phyloP scores from a whole-genome alignment of 2,329 filamentous ascomycete species.

The Trichoderma harzianum region DNA sequence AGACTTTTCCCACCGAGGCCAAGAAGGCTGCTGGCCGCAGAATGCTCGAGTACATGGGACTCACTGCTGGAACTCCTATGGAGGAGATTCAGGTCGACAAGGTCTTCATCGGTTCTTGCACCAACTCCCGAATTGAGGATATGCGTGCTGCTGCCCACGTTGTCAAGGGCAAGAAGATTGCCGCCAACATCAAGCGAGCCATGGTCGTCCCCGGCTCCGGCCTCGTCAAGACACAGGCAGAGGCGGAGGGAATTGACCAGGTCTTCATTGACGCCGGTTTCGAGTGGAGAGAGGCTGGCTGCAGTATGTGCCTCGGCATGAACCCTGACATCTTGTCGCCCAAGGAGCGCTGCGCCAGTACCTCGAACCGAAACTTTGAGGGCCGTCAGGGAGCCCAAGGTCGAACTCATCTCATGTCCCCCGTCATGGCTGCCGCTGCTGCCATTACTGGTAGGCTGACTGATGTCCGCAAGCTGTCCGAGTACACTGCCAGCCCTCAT shows the following conservation, averaged over 20 bases:
- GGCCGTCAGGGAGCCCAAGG: slow-evolving; percentile 90
- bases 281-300: slow-evolving; percentile 96
- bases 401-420: slow-evolving; percentile 93
- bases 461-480: slow-evolving; percentile 78
- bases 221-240: slow-evolving; percentile 86
- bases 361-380: slow-evolving; percentile 96
- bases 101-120: slow-evolving; percentile 97
- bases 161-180: slow-evolving; percentile 83
- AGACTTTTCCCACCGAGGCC: slow-evolving; percentile 74
- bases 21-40: slow-evolving; percentile 78
- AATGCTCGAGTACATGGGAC: slow-evolving; percentile 94
- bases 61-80: slow-evolving; percentile 81
- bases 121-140: slow-evolving; percentile 95
- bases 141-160: slow-evolving; percentile 81
- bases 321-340: slow-evolving; percentile 96
- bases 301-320: slow-evolving; percentile 99
- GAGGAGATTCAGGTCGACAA: slow-evolving; percentile 92
- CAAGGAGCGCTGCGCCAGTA: slow-evolving; percentile 89
- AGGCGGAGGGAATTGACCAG: slow-evolving; percentile 87
- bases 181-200: slow-evolving; percentile 83
- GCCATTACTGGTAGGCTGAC: slow-evolving; percentile 87
- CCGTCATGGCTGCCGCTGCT: slow-evolving; percentile 91
- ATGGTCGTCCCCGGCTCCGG: slow-evolving; percentile 97
- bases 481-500: slow-evolving; percentile 57
- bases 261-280: slow-evolving; percentile 91